Evolutionary conservation across 2,329 filamentous ascomycete genomes (phyloP), one percentile per base, ranked within the genome.

Genomic region (Epichloe sp.): DNA sequence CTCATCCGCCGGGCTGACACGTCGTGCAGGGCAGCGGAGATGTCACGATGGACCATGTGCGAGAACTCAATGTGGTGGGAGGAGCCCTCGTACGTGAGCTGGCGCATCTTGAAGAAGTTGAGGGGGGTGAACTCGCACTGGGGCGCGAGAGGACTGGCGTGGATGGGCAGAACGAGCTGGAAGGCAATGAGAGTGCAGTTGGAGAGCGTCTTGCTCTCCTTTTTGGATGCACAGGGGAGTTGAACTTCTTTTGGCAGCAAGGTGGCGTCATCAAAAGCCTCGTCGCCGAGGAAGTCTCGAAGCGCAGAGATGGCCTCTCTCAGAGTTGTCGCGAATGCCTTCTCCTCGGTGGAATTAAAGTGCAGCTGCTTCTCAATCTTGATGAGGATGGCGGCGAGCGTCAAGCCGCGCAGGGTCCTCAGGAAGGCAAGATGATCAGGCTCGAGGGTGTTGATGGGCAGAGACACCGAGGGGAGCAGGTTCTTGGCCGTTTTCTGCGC

Each of bases 31-130:
- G 50, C 71, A 66, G 34, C 75, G 58, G 14, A 77, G 61, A 19
- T 71, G 74, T 86, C 82, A 54, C 77, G 74, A 58, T 82, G 77
- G 2, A 83, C 72, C 35, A 74, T 73, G 52, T 78, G 74, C 1
- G 76, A 73, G 58, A 87, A 86, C 2, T 73, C 74, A 4, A 78
- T 71, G 44, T 80, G 74, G 55, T 80, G 76, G 0, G 53, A 44
- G 3, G 56, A 58, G n/a, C 53, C 55, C 36, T 73, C 69, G 57
- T 81, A 76, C 0, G 79, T 73, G 54, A 83, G 75, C 63, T 87
- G 84, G 52, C 82, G 80, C 7, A 77, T 70, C 56, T 78, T 80
- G 68, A 86, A 86, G 56, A 86, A 80, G 44, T 68, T 75, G 34
- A 86, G 67, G 0, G 83, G 83, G 81, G 77, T 71, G 56, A 84